Base-by-base conservation (phyloP, 2,329 filamentous ascomycete species). In the Scytalidium lignicola region DNA sequence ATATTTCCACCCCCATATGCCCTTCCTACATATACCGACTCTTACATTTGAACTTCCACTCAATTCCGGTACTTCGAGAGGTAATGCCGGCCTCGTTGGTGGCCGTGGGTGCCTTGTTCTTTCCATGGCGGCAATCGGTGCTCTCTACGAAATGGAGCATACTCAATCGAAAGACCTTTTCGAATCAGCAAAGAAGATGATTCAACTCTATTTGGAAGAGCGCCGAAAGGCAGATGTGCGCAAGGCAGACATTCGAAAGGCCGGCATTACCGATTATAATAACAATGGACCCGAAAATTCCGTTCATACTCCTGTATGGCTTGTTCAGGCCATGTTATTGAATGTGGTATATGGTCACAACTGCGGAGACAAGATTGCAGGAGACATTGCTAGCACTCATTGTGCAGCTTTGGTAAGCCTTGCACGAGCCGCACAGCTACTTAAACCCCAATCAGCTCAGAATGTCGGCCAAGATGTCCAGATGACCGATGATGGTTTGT, bases 301-400 rank as follows among this genome's bases (percentile, higher is more conserved):
- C 15, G 78, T 83, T 37, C 83, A 89, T 57, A 92, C 91, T 2
- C 92, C 92, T 0, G 76, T 96, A 39, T 97, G 92, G 91, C 77
- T 99, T 21, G 90, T 97, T 15, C 93, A 97, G 68, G 90, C 92
- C 0, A 97, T 97, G 92, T 74, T 97, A 8, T 76, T 99, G 45
- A 97, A 96, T 64, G 88, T 97, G 32, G 88, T 96, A 15, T 97
- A 96, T 64, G 92, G 92, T 13, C 89, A 96, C 67, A 95, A 95
- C 58, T 95, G 90, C 65, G 90, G 88, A 32, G 92, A 97, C 65
- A 92, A 95, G 70, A 85, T 83, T 47, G 87, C 90, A 19, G 90
- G 88, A 52, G 90, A 96, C 64, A 95, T 95, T 61, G 92, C 92
- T 1, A 91, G 86, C 55, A 96, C 88, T 1, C 92, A 97, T 65